Conservation (phyloP, 2,329 filamentous ascomycete species). For the Rachicladosporium sp. region DNA sequence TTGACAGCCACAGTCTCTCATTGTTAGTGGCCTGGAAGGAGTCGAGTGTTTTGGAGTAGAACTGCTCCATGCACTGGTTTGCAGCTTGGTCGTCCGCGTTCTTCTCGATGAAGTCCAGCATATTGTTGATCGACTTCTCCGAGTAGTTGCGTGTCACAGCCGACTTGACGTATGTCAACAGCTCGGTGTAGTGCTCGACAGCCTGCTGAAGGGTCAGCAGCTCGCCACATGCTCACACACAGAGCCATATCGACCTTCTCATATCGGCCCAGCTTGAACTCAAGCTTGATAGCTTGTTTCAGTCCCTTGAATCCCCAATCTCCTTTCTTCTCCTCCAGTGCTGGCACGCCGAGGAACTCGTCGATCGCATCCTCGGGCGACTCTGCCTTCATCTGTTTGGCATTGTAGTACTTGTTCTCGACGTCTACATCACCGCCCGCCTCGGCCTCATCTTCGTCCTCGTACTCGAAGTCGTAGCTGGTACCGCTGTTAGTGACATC, state of each 20-base stretch:
- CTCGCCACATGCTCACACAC: no score
- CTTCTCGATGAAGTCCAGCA: slow-evolving; percentile 96
- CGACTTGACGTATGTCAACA: slow-evolving; percentile 93
- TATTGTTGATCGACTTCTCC: slow-evolving; percentile 98
- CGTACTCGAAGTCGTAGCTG: slow-evolving; percentile 93
- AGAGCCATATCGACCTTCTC: slow-evolving; percentile 47
- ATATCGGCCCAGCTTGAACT: slow-evolving; percentile 85
- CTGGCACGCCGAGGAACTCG: slow-evolving; percentile 82
- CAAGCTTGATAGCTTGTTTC: slow-evolving; percentile 95
- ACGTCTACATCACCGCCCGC: slow-evolving; percentile 83
- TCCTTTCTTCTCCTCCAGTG: slow-evolving; percentile 77
- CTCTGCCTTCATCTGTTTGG: slow-evolving; percentile 84
- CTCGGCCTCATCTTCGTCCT: slow-evolving; percentile 83
- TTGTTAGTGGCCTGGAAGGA: slow-evolving; percentile 98
- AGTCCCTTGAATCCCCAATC: slow-evolving; percentile 98
- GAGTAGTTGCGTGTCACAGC: slow-evolving; percentile 97
- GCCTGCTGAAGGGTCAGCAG: slow-evolving; percentile 43
- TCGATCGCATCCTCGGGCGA: slow-evolving; percentile 80
- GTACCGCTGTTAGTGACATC: slow-evolving; percentile 14
- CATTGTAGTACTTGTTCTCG: slow-evolving; percentile 99
- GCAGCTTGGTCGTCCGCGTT: slow-evolving; percentile 59
- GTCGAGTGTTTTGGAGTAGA: slow-evolving; percentile 84
- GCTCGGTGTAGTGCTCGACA: slow-evolving; percentile 81
- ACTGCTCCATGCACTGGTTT: slow-evolving; percentile 77
- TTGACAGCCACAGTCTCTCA: slow-evolving; percentile 93